Percentiles rank a stretch among this genome's conserved stretches.
Conservation (phyloP, 768 basidiomycete species). For the Hygrophorus pudorinus region DNA sequence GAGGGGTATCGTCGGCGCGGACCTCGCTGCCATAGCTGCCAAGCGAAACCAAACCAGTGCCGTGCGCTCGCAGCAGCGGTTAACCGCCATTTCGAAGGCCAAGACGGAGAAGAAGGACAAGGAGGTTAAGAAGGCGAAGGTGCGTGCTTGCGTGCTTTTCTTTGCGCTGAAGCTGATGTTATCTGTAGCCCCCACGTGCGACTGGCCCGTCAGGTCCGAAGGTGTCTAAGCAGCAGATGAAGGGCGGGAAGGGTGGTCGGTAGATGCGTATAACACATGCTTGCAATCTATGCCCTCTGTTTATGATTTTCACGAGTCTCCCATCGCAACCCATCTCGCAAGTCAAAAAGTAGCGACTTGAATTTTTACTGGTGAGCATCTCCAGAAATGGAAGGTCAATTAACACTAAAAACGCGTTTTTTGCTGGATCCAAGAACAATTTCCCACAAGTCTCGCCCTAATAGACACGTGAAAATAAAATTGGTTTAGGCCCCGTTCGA, state of each 20-base stretch:
- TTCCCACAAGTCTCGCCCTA: too few species aligned
- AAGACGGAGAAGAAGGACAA: slow-evolving; percentile 97
- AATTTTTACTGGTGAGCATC: too few species aligned
- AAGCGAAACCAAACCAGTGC: slow-evolving; percentile 88
- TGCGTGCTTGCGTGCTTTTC: slow-evolving; percentile 23
- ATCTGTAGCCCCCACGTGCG: slow-evolving; percentile 43
- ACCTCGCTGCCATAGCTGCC: slow-evolving; percentile 83
- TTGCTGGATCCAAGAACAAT: too few species aligned
- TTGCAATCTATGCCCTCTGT: too few species aligned
- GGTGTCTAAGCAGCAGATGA: slow-evolving; percentile 94
- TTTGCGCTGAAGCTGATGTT: slow-evolving; percentile 1
- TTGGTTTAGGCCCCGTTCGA: too few species aligned
- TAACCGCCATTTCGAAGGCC: slow-evolving; percentile 85
- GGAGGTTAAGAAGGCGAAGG: slow-evolving; percentile 86
- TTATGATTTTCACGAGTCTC: too few species aligned
- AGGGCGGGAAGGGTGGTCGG: slow-evolving; percentile 77
- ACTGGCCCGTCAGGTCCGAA: slow-evolving; percentile 56
- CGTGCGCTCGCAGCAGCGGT: slow-evolving; percentile 68
- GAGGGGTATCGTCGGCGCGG: slow-evolving; percentile 96
- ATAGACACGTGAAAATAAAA: too few species aligned
- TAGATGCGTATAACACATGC: slow-evolving; percentile 15
- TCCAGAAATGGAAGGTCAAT: too few species aligned
- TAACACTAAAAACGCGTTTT: too few species aligned
- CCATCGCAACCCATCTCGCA: too few species aligned
- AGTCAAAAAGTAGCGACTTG: too few species aligned